These are phyloP conservation scores for Bassia scoparia DNA, from an alignment of 148 eudicot species.

Conservation along the genomic window DNA sequence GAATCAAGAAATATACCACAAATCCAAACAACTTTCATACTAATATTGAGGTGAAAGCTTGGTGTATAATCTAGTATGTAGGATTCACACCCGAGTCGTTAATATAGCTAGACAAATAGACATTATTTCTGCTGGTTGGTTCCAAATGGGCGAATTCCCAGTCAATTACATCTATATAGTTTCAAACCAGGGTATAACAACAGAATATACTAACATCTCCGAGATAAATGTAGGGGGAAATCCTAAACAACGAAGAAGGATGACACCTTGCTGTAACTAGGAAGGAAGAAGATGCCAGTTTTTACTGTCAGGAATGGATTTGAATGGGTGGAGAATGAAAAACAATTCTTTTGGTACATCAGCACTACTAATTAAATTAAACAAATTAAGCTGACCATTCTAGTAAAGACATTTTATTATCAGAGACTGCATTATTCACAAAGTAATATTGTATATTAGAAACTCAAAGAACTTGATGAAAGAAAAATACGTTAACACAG, in stretches of 20 bases:
- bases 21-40: constrained; percentile 7
- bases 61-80: constrained; percentile 1
- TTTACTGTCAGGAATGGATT: constrained; percentile 21
- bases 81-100: constrained; percentile 7
- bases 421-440: background rate
- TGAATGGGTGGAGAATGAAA: background rate
- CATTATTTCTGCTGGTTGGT: constrained; percentile 16
- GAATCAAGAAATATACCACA: background rate
- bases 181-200: constrained; percentile 12
- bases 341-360: no score
- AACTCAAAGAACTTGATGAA: background rate
- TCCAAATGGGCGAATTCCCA: constrained; percentile 17
- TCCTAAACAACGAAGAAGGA: constrained; percentile 29
- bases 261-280: constrained; percentile 26
- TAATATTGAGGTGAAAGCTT: constrained; percentile 5
- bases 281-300: constrained; percentile 24
- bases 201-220: constrained; percentile 4
- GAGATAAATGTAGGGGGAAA: constrained; percentile 26
- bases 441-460: background rate
- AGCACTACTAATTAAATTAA: background rate
- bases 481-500: no score
- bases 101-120: constrained; percentile 18
- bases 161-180: constrained; percentile 5
- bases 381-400: background rate
- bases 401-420: background rate